Conservation (phyloP, 1,139 yeast genomes). For the Yamadazyma kanchanaburiensis region DNA sequence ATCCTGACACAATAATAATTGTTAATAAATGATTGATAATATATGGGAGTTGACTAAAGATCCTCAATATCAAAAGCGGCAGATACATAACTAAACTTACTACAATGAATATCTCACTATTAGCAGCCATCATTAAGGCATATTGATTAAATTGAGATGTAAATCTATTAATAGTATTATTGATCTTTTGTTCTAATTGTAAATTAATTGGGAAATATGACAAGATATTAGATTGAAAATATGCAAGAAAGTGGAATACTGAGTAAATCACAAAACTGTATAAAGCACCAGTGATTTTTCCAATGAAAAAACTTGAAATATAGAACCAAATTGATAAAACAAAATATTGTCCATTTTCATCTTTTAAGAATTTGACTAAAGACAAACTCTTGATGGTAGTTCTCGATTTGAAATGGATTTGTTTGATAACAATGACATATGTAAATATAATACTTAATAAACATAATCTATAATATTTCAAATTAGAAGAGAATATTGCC, state of each 20-base stretch:
- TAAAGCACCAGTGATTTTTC: slow-evolving; percentile 34
- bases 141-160: slow-evolving; percentile 41
- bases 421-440: slow-evolving; percentile 46
- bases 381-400: slow-evolving; percentile 23
- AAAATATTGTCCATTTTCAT: slow-evolving; percentile 53
- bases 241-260: slow-evolving; percentile 52
- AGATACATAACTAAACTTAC: slow-evolving; percentile 19
- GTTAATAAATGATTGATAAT: slow-evolving; percentile 16
- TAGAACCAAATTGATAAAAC: slow-evolving; percentile 38
- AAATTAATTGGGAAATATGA: slow-evolving; percentile 17
- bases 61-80: slow-evolving; percentile 13
- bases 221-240: slow-evolving; percentile 37
- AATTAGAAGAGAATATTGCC: slow-evolving; percentile 27
- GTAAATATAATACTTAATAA: slow-evolving; percentile 43
- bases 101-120: slow-evolving; percentile 33
- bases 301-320: slow-evolving; percentile 26
- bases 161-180: slow-evolving; percentile 27
- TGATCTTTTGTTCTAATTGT: slow-evolving; percentile 18
- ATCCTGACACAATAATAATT: slow-evolving; percentile 29
- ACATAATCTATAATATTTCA: slow-evolving; percentile 34
- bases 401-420: slow-evolving; percentile 33
- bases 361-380: slow-evolving; percentile 21
- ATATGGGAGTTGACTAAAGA: slow-evolving; percentile 14
- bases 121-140: slow-evolving; percentile 46
- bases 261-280: slow-evolving; percentile 58